These are phyloP conservation scores for Stemphylium vesicarium DNA, from an alignment of 2,329 filamentous ascomycete genomes.

Conservation along the genomic window DNA sequence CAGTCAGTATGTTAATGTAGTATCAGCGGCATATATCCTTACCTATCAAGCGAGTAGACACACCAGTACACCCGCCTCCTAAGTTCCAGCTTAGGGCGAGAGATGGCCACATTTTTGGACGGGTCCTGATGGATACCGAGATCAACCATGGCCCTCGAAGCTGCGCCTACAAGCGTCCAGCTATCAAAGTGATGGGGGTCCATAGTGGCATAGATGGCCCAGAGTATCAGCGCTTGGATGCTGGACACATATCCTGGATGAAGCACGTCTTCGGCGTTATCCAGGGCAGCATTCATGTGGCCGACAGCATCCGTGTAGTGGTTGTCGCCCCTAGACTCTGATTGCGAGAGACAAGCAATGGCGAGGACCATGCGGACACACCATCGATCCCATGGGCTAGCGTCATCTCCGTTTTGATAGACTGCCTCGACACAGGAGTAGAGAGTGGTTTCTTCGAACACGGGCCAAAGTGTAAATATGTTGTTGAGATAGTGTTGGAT, in stretches of 20 bases:
- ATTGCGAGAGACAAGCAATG: conserved; percentile 77
- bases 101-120: conserved; percentile 69
- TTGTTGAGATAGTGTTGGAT: conserved; percentile 86
- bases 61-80: conserved; percentile 88
- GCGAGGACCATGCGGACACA: conserved; percentile 88
- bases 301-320: conserved; percentile 66
- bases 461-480: conserved; percentile 79
- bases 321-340: conserved; percentile 68
- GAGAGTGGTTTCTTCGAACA: conserved; percentile 80
- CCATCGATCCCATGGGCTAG: conserved; percentile 77
- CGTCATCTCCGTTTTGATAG: conserved; percentile 71
- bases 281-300: conserved; percentile 70
- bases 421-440: conserved; percentile 81
- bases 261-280: conserved; percentile 80
- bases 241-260: conserved; percentile 83
- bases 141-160: conserved; percentile 85
- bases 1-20: neutral
- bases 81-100: conserved; percentile 74
- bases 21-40: neutral
- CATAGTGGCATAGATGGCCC: conserved; percentile 88
- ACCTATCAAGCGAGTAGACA: conserved; percentile 89
- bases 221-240: conserved; percentile 83
- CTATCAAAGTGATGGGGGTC: conserved; percentile 91
- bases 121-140: conserved; percentile 93
- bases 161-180: conserved; percentile 92